These are phyloP conservation scores for Salix viminalis DNA, from an alignment of 345 rosid species.

Conservation along the genomic window DNA sequence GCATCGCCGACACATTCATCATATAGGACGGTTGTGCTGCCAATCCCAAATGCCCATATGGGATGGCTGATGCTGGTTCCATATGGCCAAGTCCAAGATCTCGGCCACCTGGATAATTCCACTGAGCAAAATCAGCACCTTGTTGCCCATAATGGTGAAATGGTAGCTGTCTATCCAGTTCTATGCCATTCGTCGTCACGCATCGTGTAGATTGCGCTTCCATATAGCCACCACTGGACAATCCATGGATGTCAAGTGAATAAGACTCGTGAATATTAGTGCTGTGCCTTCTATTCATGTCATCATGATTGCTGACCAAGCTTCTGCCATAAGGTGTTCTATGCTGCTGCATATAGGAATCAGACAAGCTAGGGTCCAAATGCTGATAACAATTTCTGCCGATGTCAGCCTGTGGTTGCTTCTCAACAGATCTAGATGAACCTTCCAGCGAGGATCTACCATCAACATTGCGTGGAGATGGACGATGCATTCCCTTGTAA, in stretches of 20 bases:
- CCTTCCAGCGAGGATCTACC: constrained; percentile 28
- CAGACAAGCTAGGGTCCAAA: background rate
- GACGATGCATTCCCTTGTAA: constrained; percentile 9
- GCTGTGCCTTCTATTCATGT: constrained; percentile 28
- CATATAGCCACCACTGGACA: constrained; percentile 19
- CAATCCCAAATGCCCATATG: constrained; percentile 24
- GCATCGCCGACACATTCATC: constrained; percentile 42
- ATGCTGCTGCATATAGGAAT: constrained; percentile 8
- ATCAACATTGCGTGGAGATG: constrained; percentile 12
- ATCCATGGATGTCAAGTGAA: constrained; percentile 25
- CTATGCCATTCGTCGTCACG: constrained; percentile 11
- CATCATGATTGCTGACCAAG: constrained; percentile 26
- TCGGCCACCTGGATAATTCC: constrained; percentile 27
- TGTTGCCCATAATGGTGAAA: constrained; percentile 31
- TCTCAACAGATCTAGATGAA: constrained; percentile 5
- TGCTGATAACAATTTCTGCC: constrained; percentile 3
- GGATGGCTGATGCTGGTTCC: constrained; percentile 28
- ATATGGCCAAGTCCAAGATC: constrained; percentile 22
- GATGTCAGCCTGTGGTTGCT: background rate
- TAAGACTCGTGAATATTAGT: constrained; percentile 15
- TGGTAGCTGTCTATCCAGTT: constrained; percentile 20
- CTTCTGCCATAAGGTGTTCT: constrained; percentile 32
- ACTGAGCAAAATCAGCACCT: constrained; percentile 13
- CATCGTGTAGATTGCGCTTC: constrained; percentile 21
- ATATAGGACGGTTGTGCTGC: constrained; percentile 24